Evolutionary conservation across 305 asterid genomes (phyloP).

Genomic region (Plantago lanceolata): DNA sequence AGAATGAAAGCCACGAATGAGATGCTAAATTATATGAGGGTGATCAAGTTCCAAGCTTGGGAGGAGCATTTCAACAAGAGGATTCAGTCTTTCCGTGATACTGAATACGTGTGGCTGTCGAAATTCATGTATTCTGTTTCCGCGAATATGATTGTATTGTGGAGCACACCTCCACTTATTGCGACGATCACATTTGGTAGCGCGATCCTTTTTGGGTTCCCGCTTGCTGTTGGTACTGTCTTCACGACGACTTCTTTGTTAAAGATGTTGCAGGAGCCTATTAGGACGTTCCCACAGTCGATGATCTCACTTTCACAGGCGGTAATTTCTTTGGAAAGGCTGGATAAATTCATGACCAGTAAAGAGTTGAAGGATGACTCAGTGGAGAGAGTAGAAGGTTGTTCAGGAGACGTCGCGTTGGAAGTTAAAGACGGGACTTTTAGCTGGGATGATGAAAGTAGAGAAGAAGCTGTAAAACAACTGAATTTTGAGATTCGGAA

Average conservation of each 20-base stretch:
- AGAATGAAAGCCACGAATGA: slow-evolving; percentile 91
- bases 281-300: slow-evolving; percentile 84
- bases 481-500: slow-evolving; percentile 54
- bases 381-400: slow-evolving; percentile 63
- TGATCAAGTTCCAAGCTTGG: slow-evolving; percentile 97
- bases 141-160: slow-evolving; percentile 58
- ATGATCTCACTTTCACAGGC: slow-evolving; percentile 95
- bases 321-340: slow-evolving; percentile 68
- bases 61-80: slow-evolving; percentile 80
- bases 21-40: slow-evolving; percentile 90
- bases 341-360: slow-evolving; percentile 77
- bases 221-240: slow-evolving; percentile 69
- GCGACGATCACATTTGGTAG: slow-evolving; percentile 68
- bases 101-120: slow-evolving; percentile 65
- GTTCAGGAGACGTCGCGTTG: slow-evolving; percentile 55
- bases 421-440: slow-evolving; percentile 61
- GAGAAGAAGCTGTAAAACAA: slow-evolving; percentile 46
- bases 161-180: slow-evolving; percentile 73
- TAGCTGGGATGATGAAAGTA: slow-evolving; percentile 84
- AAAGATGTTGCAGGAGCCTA: slow-evolving; percentile 83
- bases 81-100: slow-evolving; percentile 63
- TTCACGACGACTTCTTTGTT: slow-evolving; percentile 77
- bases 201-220: slow-evolving; percentile 57
- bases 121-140: slow-evolving; percentile 62
- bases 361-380: slow-evolving; percentile 59